Conservation (phyloP, 2,329 filamentous ascomycete species). For the Aspergillus brasiliensis region DNA sequence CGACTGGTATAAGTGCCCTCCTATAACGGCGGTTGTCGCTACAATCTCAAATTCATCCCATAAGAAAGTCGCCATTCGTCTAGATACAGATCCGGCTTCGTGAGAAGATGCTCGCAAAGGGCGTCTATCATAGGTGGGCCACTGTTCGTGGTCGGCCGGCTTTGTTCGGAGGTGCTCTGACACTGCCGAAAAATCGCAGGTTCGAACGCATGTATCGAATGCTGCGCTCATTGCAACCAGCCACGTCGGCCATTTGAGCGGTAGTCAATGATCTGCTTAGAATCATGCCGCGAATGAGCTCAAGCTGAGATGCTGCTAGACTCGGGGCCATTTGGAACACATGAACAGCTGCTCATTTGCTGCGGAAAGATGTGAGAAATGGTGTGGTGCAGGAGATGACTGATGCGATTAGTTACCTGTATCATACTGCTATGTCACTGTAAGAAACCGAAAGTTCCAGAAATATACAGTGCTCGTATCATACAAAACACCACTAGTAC, state of each 20-base stretch:
- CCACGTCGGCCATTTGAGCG: neutral
- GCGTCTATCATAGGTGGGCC: neutral
- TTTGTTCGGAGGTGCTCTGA: neutral
- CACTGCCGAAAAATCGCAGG: constrained; percentile 2
- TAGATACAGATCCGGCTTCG: constrained; percentile 8
- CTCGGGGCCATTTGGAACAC: no score
- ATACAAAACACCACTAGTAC: no score
- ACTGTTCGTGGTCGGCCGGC: neutral
- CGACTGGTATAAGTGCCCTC: neutral
- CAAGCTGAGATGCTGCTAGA: no score
- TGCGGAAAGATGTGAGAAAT: no score
- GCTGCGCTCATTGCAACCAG: neutral
- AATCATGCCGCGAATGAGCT: neutral
- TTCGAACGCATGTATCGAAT: neutral
- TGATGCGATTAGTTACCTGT: no score
- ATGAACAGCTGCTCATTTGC: no score
- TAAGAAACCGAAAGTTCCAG: no score
- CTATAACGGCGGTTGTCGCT: neutral
- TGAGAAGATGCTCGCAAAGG: constrained; percentile 1
- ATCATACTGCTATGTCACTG: no score
- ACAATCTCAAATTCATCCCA: neutral
- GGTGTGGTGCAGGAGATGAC: no score
- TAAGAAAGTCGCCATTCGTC: constrained; percentile 6
- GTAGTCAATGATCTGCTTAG: neutral
- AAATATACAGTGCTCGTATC: no score